Evolutionary conservation across 1,139 yeast genomes (phyloP).

Genomic region (Blastobotrys aristatus): DNA sequence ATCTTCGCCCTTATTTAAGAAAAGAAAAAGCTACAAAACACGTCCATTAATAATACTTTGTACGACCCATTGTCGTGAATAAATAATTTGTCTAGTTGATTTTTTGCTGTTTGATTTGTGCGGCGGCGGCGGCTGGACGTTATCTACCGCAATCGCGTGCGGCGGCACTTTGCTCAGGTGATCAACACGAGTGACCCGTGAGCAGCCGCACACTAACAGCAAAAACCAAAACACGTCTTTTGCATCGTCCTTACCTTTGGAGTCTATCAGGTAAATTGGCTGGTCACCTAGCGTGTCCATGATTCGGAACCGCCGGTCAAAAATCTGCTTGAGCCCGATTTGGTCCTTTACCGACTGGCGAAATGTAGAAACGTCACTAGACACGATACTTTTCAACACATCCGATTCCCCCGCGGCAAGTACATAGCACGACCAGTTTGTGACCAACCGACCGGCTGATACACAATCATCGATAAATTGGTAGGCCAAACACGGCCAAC

Average conservation of each 20-base stretch:
- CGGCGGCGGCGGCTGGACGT: not conserved
- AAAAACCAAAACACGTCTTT: constrained; percentile 7
- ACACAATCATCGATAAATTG: constrained; percentile 55
- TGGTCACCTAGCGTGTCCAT: not conserved
- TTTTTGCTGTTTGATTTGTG: not conserved
- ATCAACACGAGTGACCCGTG: not conserved
- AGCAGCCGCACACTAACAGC: constrained; percentile 3
- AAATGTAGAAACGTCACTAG: constrained; percentile 1
- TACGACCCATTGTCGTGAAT: constrained; percentile 32
- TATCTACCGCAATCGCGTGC: not conserved
- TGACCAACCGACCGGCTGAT: constrained; percentile 27
- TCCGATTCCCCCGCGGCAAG: constrained; percentile 68
- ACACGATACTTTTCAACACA: constrained; percentile 25
- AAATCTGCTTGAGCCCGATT: not conserved
- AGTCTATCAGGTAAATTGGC: constrained; percentile 4
- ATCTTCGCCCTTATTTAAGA: too few relatives aligned
- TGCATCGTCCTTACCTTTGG: constrained; percentile 1
- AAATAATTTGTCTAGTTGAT: constrained; percentile 10
- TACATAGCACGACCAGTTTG: constrained; percentile 50
- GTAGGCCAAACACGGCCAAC: constrained; percentile 80
- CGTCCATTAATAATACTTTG: constrained; percentile 33
- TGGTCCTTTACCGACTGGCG: not conserved
- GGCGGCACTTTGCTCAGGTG: not conserved
- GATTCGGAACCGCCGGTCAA: not conserved
- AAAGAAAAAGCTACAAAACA: constrained; percentile 19